These are phyloP conservation scores for Lolium perenne DNA, from an alignment of 176 grass and related monocot genomes.

Conservation along the genomic window DNA sequence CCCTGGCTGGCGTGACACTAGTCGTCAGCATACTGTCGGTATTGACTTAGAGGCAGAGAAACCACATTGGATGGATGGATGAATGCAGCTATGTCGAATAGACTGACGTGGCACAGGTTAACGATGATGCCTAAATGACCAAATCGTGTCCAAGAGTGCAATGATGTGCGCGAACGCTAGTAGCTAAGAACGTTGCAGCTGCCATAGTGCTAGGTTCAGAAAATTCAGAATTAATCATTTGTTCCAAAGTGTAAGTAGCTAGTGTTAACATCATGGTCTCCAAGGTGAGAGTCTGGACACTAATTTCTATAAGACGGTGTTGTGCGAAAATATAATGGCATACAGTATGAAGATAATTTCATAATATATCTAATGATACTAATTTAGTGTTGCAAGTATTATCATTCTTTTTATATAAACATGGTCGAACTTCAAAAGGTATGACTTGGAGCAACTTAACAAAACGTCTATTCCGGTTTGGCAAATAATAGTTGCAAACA, in stretches of 20 bases:
- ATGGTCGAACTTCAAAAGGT: no score
- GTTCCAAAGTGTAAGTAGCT: neutral
- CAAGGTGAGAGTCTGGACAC: no score
- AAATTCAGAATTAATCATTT: neutral
- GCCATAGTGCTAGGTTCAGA: neutral
- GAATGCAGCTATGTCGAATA: constrained; percentile 4
- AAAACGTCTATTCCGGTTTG: no score
- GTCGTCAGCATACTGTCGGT: neutral
- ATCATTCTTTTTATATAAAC: no score
- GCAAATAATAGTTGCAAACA: no score
- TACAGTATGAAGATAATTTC: no score
- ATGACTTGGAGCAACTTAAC: no score
- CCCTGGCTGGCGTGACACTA: neutral
- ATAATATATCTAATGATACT: no score
- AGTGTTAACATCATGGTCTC: no score
- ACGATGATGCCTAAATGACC: neutral
- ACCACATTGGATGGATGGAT: constrained; percentile 26
- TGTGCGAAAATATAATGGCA: no score
- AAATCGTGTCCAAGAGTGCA: neutral
- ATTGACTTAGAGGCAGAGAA: constrained; percentile 39
- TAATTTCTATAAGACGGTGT: no score
- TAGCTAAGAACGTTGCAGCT: neutral
- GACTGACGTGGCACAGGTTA: neutral
- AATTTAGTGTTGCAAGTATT: no score
- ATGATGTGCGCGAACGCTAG: constrained; percentile 8